phyloP scores from a whole-genome alignment of 2,329 filamentous ascomycete genomes.

The Cladosporium sp. region DNA sequence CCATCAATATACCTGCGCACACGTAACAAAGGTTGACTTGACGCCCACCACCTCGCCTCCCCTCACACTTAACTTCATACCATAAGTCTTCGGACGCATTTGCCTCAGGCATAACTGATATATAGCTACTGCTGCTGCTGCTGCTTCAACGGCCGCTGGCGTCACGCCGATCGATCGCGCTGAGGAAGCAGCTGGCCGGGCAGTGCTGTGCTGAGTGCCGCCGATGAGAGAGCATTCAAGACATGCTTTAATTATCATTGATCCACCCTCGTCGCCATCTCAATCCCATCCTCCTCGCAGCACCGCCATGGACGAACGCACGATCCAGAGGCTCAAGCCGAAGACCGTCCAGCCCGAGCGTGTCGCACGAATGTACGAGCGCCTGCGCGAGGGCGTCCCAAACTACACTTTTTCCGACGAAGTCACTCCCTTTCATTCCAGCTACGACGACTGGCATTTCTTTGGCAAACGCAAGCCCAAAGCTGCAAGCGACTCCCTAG shows the following conservation, averaged over 20 bases:
- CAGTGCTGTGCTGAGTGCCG: slow-evolving; percentile 18
- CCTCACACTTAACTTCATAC: not conserved
- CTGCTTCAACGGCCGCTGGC: not conserved
- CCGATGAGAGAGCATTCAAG: not conserved
- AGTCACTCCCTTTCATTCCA: slow-evolving; percentile 48
- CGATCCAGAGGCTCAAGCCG: slow-evolving; percentile 16
- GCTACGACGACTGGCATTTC: slow-evolving; percentile 82
- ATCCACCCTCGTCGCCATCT: not conserved
- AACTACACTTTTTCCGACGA: slow-evolving; percentile 41
- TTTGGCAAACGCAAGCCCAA: slow-evolving; percentile 37
- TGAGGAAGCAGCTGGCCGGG: not conserved
- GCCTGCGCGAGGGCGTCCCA: slow-evolving; percentile 36
- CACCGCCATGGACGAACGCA: slow-evolving; percentile 17
- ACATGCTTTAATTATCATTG: not conserved
- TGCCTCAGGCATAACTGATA: not conserved
- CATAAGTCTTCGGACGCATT: not conserved
- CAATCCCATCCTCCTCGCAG: not conserved
- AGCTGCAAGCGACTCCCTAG: not conserved
- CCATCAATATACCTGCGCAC: not conserved
- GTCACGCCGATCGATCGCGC: slow-evolving; percentile 3
- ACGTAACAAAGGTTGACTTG: not conserved
- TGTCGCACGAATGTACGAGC: slow-evolving; percentile 34
- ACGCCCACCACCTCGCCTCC: not conserved
- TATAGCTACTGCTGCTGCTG: not conserved
- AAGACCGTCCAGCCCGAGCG: slow-evolving; percentile 17